phyloP scores from a whole-genome alignment of 495 filamentous ascomycete species.

The Aspergillus asperescens region DNA sequence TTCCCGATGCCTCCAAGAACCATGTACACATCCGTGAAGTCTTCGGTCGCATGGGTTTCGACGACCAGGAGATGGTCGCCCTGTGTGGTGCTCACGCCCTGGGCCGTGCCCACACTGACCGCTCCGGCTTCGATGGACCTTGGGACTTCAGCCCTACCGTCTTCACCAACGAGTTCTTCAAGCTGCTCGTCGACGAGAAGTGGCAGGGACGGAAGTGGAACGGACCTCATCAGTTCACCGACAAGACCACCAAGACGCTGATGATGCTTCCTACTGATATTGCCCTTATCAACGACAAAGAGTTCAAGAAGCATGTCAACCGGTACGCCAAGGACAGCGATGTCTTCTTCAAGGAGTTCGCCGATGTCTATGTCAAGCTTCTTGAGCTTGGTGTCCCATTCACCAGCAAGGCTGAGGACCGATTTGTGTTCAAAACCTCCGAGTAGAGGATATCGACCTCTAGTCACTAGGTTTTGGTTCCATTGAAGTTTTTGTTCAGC shows the following conservation, averaged over 20 bases:
- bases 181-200: slow-evolving; percentile 82
- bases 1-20: slow-evolving; percentile 81
- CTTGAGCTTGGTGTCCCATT: slow-evolving; percentile 97
- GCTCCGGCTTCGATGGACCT: slow-evolving; percentile 83
- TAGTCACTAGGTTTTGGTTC: slow-evolving; percentile 10
- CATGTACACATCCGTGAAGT: slow-evolving; percentile 81
- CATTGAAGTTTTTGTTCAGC: slow-evolving; percentile 9
- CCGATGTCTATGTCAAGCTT: slow-evolving; percentile 69
- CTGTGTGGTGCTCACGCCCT: slow-evolving; percentile 86
- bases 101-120: slow-evolving; percentile 85
- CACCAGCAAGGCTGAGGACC: slow-evolving; percentile 57
- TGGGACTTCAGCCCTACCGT: slow-evolving; percentile 97
- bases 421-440: slow-evolving; percentile 70
- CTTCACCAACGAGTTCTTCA: slow-evolving; percentile 91
- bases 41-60: slow-evolving; percentile 97
- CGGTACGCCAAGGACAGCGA: slow-evolving; percentile 90
- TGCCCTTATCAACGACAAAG: slow-evolving; percentile 81
- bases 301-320: slow-evolving; percentile 77
- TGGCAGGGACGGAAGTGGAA: slow-evolving; percentile 93
- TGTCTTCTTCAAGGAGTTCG: slow-evolving; percentile 90
- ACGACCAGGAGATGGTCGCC: slow-evolving; percentile 94
- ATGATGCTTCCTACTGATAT: slow-evolving; percentile 99
- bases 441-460: slow-evolving; percentile 25
- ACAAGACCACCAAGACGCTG: slow-evolving; percentile 73
- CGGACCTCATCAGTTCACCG: slow-evolving; percentile 79